These are phyloP conservation scores for Hypoxylon sp. DNA, from an alignment of 2,329 filamentous ascomycete species.

Conservation along the genomic window DNA sequence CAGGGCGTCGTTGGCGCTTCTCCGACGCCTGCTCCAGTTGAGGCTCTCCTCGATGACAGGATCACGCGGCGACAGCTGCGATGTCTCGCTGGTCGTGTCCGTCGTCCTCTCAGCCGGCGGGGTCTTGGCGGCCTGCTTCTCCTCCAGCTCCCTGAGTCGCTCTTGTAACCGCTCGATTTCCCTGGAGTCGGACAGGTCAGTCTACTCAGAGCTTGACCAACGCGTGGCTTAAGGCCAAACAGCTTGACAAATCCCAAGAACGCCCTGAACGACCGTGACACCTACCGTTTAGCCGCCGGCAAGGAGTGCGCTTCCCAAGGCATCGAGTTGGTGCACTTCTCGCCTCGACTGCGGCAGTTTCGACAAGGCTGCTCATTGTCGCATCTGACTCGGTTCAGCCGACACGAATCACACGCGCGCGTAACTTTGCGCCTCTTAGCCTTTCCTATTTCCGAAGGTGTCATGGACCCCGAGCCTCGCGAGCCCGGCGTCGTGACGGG, in stretches of 20 bases:
- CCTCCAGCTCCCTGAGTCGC: conserved; percentile 3
- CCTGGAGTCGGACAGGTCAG: background rate
- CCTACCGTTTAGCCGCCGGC: background rate
- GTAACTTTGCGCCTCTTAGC: conserved; percentile 14
- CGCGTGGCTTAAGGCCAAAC: background rate
- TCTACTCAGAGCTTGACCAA: background rate
- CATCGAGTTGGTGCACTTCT: conserved; percentile 7
- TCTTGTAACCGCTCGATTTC: conserved; percentile 15
- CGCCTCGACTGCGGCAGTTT: conserved; percentile 12
- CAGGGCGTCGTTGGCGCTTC: background rate
- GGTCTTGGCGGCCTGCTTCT: conserved; percentile 1
- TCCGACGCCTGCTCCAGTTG: background rate
- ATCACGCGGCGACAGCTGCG: background rate
- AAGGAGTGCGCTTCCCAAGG: conserved; percentile 11
- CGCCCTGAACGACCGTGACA: background rate
- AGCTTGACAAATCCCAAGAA: background rate
- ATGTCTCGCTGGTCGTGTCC: background rate
- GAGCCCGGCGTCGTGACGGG: background rate
- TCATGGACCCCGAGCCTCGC: background rate
- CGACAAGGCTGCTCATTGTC: conserved; percentile 10
- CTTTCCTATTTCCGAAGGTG: conserved; percentile 7
- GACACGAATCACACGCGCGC: conserved; percentile 19
- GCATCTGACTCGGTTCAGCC: conserved; percentile 12
- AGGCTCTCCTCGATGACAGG: background rate
- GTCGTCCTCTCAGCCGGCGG: background rate